phyloP scores from a whole-genome alignment of 2,329 filamentous ascomycete species.

The Septoria linicola region DNA sequence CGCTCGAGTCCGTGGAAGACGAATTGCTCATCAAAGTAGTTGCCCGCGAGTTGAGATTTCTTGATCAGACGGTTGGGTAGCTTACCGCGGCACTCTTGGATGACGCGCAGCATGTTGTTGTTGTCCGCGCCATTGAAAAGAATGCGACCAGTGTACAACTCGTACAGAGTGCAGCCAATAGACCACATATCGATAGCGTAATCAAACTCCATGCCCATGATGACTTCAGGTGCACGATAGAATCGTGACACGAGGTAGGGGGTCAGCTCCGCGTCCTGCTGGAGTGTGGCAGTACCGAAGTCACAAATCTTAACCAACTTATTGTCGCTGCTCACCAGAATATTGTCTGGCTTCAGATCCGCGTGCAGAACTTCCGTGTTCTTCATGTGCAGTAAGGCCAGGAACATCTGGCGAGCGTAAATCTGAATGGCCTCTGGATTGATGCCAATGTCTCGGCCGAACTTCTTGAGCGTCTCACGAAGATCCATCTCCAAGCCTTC shows the following conservation, averaged over 20 bases:
- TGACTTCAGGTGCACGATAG: constrained; percentile 95
- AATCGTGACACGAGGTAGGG: constrained; percentile 96
- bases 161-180: constrained; percentile 93
- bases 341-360: constrained; percentile 97
- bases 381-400: constrained; percentile 81
- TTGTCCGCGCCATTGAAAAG: constrained; percentile 93
- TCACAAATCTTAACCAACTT: constrained; percentile 93
- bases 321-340: constrained; percentile 79
- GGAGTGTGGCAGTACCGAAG: constrained; percentile 90
- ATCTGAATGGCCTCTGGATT: constrained; percentile 82
- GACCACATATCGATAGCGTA: constrained; percentile 97
- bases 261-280: constrained; percentile 86
- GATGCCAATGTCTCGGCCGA: constrained; percentile 90
- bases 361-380: constrained; percentile 93
- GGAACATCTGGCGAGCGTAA: constrained; percentile 92
- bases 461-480: constrained; percentile 91
- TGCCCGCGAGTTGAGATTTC: constrained; percentile 69
- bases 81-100: constrained; percentile 94
- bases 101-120: constrained; percentile 95
- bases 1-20: constrained; percentile 83
- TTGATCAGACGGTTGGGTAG: constrained; percentile 86
- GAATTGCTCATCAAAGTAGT: constrained; percentile 67
- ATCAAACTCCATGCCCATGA: constrained; percentile 93
- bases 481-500: constrained; percentile 91
- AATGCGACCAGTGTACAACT: constrained; percentile 96